These are phyloP conservation scores for Tetrapisispora iriomotensis DNA, from an alignment of 805 yeast genomes.

Conservation along the genomic window DNA sequence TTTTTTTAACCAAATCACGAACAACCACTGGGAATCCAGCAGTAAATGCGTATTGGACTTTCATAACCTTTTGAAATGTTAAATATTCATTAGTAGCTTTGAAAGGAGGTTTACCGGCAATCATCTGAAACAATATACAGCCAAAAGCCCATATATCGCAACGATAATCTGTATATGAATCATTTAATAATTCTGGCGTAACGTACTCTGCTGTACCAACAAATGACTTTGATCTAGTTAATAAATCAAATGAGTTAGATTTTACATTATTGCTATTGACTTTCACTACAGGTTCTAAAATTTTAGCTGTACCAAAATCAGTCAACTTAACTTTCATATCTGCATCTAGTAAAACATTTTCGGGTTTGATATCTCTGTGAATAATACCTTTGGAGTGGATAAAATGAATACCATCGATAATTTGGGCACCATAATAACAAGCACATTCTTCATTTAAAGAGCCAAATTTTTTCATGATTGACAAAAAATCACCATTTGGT, in stretches of 20 bases:
- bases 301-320: slow-evolving; percentile 77
- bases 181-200: slow-evolving; percentile 69
- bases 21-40: slow-evolving; percentile 73
- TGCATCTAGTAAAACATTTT: slow-evolving; percentile 58
- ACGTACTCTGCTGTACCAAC: slow-evolving; percentile 84
- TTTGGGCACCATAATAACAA: slow-evolving; percentile 60
- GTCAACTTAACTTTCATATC: slow-evolving; percentile 58
- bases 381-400: slow-evolving; percentile 70
- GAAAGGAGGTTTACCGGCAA: slow-evolving; percentile 85
- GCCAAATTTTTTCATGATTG: slow-evolving; percentile 59
- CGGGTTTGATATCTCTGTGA: slow-evolving; percentile 79
- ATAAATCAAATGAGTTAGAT: slow-evolving; percentile 41
- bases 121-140: slow-evolving; percentile 89
- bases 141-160: slow-evolving; percentile 99
- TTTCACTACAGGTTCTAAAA: slow-evolving; percentile 38
- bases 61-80: slow-evolving; percentile 73
- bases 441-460: slow-evolving; percentile 61
- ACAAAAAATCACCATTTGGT: slow-evolving; percentile 63
- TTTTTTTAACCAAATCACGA: slow-evolving; percentile 63
- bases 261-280: slow-evolving; percentile 31
- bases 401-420: slow-evolving; percentile 60
- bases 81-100: slow-evolving; percentile 74
- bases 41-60: slow-evolving; percentile 70
- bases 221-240: slow-evolving; percentile 65
- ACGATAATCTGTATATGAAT: slow-evolving; percentile 75